Evolutionary conservation across 495 filamentous ascomycete genomes (phyloP), one percentile per base, ranked within the genome.

Genomic region (Thozetella sp.): DNA sequence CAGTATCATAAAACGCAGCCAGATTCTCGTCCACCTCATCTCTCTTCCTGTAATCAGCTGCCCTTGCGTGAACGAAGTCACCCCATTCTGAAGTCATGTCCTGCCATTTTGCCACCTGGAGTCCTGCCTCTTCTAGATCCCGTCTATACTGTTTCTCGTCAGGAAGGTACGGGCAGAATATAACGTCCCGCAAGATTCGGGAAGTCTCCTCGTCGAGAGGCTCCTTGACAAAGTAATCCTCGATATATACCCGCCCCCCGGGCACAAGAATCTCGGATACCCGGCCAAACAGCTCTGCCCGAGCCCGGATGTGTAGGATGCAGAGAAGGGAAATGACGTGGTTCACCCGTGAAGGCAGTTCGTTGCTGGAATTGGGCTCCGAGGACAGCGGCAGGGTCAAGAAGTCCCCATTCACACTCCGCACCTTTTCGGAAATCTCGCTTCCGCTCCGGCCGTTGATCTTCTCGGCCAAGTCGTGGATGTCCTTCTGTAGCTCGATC

Each of bases 321-420:
- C 59, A 61, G 19, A 61, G 34, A 19, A 61, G 51, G 11, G 59
- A 56, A 34, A 61, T 27, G 17, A 61, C 25, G 25, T 61, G 50
- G 25, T 61, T 50, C 25, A 53, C 59, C 0, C 45, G 53, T 6
- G 1, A 22, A 17, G 34, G 25, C 11, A 61, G 25, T 12, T n/a
- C 37, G 45, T 56, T 22, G 13, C 27, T 53, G 43, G 43, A 10
- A n/a, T 20, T n/a, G 9, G 6, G 6, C 15, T 4, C n/a, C 9
- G 43, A 48, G 4, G 4, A 10, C 43, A 48, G 43, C 12, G 43
- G 43, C 10, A 48, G 43, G 11, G 43, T 48, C 10, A 48, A n/a
- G 22, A 61, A 52, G 45, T 61, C 46, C 1, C 26, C 59, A 25
- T 61, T 56, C 25, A 61, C 46, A 15, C 53, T 56, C 15, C 59